Percentiles rank a stretch among this genome's conserved stretches.
Evolutionary conservation across 192 early-diverging fungal species (phyloP).

Genomic region (Thoreauomyces humboldtii): DNA sequence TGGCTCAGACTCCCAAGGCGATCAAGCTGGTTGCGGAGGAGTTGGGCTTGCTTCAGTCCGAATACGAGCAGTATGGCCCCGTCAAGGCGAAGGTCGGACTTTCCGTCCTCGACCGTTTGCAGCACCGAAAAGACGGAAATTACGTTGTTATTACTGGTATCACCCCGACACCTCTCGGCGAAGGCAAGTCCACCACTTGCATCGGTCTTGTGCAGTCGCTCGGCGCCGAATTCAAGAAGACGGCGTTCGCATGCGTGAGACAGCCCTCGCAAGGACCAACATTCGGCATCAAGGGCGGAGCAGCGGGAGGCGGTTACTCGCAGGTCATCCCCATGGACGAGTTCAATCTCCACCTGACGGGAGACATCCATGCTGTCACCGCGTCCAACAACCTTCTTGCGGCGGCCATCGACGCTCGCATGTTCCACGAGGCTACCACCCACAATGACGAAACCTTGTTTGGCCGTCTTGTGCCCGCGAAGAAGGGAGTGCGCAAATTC

Average conservation of each 20-base stretch:
- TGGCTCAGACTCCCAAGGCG: conserved; percentile 81
- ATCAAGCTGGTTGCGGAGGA: conserved; percentile 78
- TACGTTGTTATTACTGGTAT: conserved; percentile 98
- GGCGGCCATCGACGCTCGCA: conserved; percentile 95
- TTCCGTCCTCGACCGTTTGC: conserved; percentile 79
- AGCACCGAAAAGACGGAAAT: conserved; percentile 73
- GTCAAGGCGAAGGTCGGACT: conserved; percentile 89
- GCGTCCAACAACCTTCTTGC: conserved; percentile 97
- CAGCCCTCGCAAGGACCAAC: conserved; percentile 99
- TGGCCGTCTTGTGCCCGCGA: conserved; percentile 80
- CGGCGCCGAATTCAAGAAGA: conserved; percentile 86
- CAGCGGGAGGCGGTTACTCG: conserved; percentile 97
- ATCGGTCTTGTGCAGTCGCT: conserved; percentile 93
- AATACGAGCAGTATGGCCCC: conserved; percentile 86
- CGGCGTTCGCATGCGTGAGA: conserved; percentile 92
- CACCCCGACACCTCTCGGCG: conserved; percentile 96
- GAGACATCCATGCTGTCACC: conserved; percentile 97
- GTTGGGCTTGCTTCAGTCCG: conserved; percentile 71
- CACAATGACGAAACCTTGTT: conserved; percentile 77
- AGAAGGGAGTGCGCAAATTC: conserved; percentile 82
- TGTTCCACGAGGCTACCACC: conserved; percentile 92
- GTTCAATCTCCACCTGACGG: conserved; percentile 98
- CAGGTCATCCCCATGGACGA: conserved; percentile 99
- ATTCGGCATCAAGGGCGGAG: conserved; percentile 98
- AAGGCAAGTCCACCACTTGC: conserved; percentile 97